Base-by-base conservation (phyloP, 768 basidiomycete species). In the Mycena epipterygia region DNA sequence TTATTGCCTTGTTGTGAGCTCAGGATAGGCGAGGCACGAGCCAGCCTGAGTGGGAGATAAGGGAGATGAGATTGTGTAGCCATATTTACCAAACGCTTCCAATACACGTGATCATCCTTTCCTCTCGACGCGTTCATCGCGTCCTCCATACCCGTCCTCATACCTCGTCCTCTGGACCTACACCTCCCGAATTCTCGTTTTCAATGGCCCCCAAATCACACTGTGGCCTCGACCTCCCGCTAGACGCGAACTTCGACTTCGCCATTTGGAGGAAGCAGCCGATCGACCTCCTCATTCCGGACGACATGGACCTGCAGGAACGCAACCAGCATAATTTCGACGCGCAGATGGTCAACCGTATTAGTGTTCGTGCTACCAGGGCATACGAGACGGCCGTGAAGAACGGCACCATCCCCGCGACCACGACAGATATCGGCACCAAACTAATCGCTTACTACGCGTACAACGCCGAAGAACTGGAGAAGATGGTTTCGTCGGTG, bases 281-380 rank as follows among this genome's bases (percentile, higher is more conserved):
- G 1, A 2, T 13, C 4, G 57, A 59, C 57, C 5, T 42, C 3
- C 13, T 16, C 6, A 59, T 59, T 12, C 39, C 57, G 2, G 29
- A 17, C 57, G 57, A 44, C 41, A 59, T 59, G 57, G 27, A 12
- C 8, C 57, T 59, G 27, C 57, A 59, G 21, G 57, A 59, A 32
- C 39, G 41, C 8, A 59, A 59, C 29, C 27, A 29, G 7, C 23
- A 59, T 27, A 59, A 44, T 16, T 19, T 30, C 37, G 16, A 44
- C 27, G 41, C n/a, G 14, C 37, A 59, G 41, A 30, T 42, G 25
- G 25, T 6, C 1, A 59, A 59, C 29, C 39, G 41, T 6, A 32
- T 12, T 2, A 59, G 57, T n/a, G 27, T 57, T 17, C 32, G 32
- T 8, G 35, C n/a, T 14, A 41, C 56, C 8, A 39, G 56, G 11